phyloP scores from a whole-genome alignment of 352 stramenopile species.

The Plasmopara viticola region DNA sequence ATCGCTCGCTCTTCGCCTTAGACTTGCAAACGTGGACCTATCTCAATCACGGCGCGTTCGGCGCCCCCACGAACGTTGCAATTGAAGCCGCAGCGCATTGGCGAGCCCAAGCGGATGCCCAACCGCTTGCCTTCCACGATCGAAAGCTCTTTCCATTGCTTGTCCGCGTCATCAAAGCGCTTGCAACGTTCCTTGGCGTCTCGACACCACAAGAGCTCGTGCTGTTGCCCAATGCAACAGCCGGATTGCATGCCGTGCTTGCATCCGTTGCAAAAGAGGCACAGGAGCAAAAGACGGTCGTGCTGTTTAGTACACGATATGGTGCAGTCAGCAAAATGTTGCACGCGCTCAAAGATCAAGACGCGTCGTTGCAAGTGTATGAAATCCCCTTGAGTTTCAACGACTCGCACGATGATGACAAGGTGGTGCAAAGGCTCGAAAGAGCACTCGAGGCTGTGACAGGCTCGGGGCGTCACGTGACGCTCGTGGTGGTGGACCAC shows the following conservation, averaged over 20 bases:
- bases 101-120: constrained; percentile 71
- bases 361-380: constrained; percentile 29
- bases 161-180: constrained; percentile 62
- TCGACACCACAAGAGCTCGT: constrained; percentile 50
- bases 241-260: constrained; percentile 84
- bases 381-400: constrained; percentile 59
- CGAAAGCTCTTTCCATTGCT: constrained; percentile 88
- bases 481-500: constrained; percentile 88
- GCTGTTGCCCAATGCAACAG: constrained; percentile 86
- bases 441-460: constrained; percentile 22
- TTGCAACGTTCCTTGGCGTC: constrained; percentile 66
- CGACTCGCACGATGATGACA: constrained; percentile 52
- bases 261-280: constrained; percentile 30
- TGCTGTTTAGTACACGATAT: constrained; percentile 84
- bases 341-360: constrained; percentile 23
- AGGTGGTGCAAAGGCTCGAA: constrained; percentile 36
- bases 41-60: constrained; percentile 93
- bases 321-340: constrained; percentile 92
- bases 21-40: constrained; percentile 81
- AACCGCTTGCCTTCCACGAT: constrained; percentile 91
- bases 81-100: constrained; percentile 64
- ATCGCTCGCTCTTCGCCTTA: constrained; percentile 43
- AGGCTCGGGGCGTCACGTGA: constrained; percentile 28
- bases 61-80: constrained; percentile 63
- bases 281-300: constrained; percentile 31